Evolutionary conservation across 345 rosid species (phyloP), one percentile per base, ranked within the genome.

Genomic region (Mercurialis annua): DNA sequence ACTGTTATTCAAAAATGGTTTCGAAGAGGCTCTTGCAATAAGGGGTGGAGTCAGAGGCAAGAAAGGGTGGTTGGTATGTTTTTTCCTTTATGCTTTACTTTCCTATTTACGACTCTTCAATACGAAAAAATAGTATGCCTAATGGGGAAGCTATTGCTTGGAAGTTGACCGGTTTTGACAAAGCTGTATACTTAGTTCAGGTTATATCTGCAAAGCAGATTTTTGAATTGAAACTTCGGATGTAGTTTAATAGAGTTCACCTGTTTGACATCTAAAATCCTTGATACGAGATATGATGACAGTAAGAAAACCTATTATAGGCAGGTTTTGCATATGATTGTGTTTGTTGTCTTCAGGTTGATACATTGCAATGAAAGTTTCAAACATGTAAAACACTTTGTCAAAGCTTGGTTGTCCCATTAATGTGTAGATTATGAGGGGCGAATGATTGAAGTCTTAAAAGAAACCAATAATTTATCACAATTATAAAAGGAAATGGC

Each of bases 61-160:
- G 74, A 86, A 90, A 11, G 98, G 97, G 40, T 92, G 97, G 98
- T 46, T 88, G 96, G 97, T 92, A 88, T 84, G 88, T 49, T 72
- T 68, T 61, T 63, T 62, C 36, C 62, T 55, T 17, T 82, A 21
- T 72, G 12, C 38, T 56, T 17, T 58, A 0, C 11, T 26, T 53
- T 10, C 56, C 24, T 26, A 1, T 4, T 16, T 17, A 34, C 16
- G 48, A 18, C 36, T 15, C 52, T 61, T n/a, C 9, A 15, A 26
- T 16, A 61, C 8, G 5, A 7, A 27, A 12, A 24, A 33, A 29
- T 21, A 23, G 14, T 20, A 42, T 60, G 50, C 23, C 15, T 60
- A 44, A 42, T 21, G n/a, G 20, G 49, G n/a, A 38, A 40, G 5
- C 5, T 38, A 34, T 9, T 23, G 10, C 30, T 15, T 2, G 12